A percentile compares a stretch with the other conserved stretches of the same genome.
phyloP scores from a whole-genome alignment of 164 flowering plant genomes.

The Piper betle region DNA sequence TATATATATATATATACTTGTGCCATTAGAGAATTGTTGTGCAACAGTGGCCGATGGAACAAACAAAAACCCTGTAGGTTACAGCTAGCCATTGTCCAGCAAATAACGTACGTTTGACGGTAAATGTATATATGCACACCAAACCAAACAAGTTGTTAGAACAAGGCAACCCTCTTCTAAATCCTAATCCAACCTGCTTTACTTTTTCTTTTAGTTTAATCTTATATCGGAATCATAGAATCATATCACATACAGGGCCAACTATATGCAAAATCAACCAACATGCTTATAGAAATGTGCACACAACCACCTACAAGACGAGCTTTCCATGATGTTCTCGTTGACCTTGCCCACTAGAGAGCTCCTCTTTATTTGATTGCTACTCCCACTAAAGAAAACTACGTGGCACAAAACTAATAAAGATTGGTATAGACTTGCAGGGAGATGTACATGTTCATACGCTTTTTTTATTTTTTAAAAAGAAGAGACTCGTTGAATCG shows the following conservation, averaged over 20 bases:
- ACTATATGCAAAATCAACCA: background rate
- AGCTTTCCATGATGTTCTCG: constrained; percentile 4
- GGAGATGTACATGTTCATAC: background rate
- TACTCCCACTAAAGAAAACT: background rate
- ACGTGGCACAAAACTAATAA: no score
- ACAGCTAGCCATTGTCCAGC: background rate
- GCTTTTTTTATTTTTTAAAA: background rate
- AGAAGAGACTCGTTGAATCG: background rate
- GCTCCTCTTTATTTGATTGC: background rate
- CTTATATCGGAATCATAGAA: background rate
- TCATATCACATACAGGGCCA: background rate
- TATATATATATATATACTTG: background rate
- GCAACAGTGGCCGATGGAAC: background rate
- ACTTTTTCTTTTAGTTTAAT: background rate
- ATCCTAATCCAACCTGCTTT: background rate
- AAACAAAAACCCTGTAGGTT: background rate
- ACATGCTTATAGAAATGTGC: background rate
- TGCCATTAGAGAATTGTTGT: background rate
- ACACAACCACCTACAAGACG: constrained; percentile 3
- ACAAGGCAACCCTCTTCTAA: background rate
- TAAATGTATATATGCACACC: background rate
- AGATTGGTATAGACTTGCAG: no score
- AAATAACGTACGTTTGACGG: background rate
- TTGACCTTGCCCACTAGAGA: constrained; percentile 12
- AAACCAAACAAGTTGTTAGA: background rate